Conservation (phyloP, 1,139 yeast species). For the Scheffersomyces segobiensis region DNA sequence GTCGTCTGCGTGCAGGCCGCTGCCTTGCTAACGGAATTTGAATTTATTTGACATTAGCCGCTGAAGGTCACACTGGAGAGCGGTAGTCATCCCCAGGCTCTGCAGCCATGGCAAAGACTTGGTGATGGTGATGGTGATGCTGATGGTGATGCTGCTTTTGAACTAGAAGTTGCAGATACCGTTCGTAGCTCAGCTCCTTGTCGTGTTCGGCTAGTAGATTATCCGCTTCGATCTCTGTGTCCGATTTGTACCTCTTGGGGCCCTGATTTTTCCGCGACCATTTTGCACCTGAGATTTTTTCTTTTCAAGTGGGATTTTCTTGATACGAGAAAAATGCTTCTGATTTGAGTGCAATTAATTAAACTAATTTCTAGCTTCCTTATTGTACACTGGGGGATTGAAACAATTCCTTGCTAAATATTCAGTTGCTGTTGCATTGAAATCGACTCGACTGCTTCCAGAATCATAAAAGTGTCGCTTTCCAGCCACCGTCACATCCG, state of each 20-base stretch:
- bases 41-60: background rate
- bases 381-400: background rate
- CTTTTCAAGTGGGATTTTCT: background rate
- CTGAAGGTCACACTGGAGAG: background rate
- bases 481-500: background rate
- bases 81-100: background rate
- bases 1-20: background rate
- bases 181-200: background rate
- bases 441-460: background rate
- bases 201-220: too few relatives aligned
- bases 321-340: background rate
- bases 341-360: background rate
- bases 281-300: background rate
- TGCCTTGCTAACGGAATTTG: background rate
- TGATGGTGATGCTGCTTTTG: background rate
- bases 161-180: background rate
- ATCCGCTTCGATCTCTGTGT: background rate
- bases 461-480: background rate
- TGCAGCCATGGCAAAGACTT: background rate
- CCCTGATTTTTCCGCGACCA: background rate
- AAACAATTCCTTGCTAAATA: background rate
- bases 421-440: background rate
- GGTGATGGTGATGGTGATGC: too few relatives aligned
- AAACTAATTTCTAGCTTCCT: background rate
- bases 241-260: background rate